These are phyloP conservation scores for Fallopia convolvulus DNA, from an alignment of 148 eudicot genomes.

Conservation along the genomic window DNA sequence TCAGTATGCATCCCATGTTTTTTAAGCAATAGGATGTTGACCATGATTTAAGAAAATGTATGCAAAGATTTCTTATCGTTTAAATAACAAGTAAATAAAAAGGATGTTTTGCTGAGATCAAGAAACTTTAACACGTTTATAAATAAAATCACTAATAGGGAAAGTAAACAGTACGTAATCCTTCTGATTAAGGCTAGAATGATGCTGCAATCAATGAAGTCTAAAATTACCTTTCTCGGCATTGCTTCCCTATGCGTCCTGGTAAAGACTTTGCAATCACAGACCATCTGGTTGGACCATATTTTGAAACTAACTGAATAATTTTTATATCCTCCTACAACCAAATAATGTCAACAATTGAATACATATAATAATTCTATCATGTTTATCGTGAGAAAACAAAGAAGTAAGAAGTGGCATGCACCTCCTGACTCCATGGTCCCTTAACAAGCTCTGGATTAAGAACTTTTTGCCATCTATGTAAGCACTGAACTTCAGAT, in stretches of 20 bases:
- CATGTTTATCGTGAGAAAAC: background rate
- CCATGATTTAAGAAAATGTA: no score
- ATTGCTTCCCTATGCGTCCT: constrained; percentile 84
- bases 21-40: no score
- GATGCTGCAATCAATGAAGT: no score
- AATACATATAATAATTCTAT: background rate
- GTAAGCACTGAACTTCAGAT: constrained; percentile 77
- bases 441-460: constrained; percentile 79
- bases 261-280: constrained; percentile 65
- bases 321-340: constrained; percentile 69
- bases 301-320: constrained; percentile 44
- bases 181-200: no score
- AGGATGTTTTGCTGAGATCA: no score
- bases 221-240: constrained; percentile 59
- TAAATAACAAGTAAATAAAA: no score
- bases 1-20: background rate
- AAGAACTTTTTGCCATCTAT: constrained; percentile 83
- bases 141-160: no score
- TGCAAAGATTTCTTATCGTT: no score
- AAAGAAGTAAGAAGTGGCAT: constrained; percentile 1
- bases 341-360: background rate
- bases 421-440: constrained; percentile 76
- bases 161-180: no score
- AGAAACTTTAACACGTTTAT: no score
- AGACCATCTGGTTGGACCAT: constrained; percentile 81